Evolutionary conservation across 2,329 filamentous ascomycete genomes (phyloP), one percentile per base, ranked within the genome.

Genomic region (Colletotrichum eremochloae): DNA sequence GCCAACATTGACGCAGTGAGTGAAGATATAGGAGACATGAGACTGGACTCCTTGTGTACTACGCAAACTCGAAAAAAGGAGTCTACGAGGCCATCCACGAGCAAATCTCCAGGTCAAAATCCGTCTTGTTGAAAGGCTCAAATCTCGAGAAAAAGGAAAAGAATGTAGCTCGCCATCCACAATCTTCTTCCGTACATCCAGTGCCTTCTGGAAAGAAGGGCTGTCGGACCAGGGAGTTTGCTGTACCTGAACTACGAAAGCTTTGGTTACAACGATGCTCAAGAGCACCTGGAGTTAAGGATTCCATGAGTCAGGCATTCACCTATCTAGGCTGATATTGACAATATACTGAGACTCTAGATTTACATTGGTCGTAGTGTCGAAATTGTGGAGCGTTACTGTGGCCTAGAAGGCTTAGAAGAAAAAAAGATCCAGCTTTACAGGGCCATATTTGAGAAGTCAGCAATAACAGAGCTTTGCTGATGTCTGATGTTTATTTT

Each of bases 261-360:
- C 8, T n/a, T 24, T 12, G 9, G 8, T 11, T 40, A 40, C 38
- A 40, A 11, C 1, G 9, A 40, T 40, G 38, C 9, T 40, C 9
- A 12, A 40, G 38, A 24, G 24, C 24, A 24, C 24, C 24, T 1
- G 24, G 24, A 24, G 24, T 24, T 24, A 24, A 24, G 24, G 24
- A 24, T 24, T 24, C 24, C 24, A 24, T 24, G 24, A 1, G 24
- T 24, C 24, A 24, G 24, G 24, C 24, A 24, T 24, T 24, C 24
- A 24, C 24, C 24, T 24, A 90, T 96, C 74, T 89, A 89, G 85
- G 85, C 78, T 56, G 91, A 95, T 74, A 84, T 95, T 38, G 92
- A 94, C 75, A 82, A 80, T 52, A 87, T 95, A 82, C 82, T 95
- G 61, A 87, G 92, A 74, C 86, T 92, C 1, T 87, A 87, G 77